Evolutionary conservation across 1,284 basidiomycete genomes (phyloP).

Genomic region (Ustilago tritici): DNA sequence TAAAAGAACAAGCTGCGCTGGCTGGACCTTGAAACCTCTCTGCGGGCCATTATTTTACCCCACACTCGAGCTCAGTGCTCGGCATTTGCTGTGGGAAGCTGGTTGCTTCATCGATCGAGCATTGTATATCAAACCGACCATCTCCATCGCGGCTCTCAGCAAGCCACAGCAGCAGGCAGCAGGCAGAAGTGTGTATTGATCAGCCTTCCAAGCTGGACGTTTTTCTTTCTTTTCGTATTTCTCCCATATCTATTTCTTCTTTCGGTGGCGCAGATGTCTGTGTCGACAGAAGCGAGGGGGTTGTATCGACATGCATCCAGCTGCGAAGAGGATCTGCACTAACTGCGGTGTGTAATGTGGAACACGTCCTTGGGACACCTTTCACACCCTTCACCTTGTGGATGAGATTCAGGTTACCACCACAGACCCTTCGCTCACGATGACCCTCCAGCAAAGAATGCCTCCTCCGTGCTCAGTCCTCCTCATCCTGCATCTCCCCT

Average conservation of each 20-base stretch:
- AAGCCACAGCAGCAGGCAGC: too few species aligned
- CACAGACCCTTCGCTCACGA: not conserved
- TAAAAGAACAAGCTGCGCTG: too few species aligned
- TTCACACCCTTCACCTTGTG: conserved; percentile 10
- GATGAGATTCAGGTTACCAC: conserved; percentile 13
- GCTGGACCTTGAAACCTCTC: too few species aligned
- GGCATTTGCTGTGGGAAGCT: too few species aligned
- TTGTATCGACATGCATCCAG: not conserved
- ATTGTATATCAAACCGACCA: too few species aligned
- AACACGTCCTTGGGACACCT: conserved; percentile 2
- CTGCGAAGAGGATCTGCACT: not conserved
- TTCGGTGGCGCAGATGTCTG: not conserved
- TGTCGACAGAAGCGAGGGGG: not conserved
- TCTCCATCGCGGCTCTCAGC: too few species aligned
- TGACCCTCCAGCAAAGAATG: not conserved
- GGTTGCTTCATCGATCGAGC: too few species aligned
- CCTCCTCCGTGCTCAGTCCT: not conserved
- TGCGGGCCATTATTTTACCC: not conserved
- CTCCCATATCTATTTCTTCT: not conserved
- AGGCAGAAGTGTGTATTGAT: not conserved
- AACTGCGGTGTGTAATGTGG: not conserved
- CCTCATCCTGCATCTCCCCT: not conserved
- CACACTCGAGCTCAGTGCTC: not conserved
- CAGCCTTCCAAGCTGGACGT: not conserved
- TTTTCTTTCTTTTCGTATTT: not conserved